Conservation (phyloP, 148 eudicot genomes). For the Mesembryanthemum crystallinum region DNA sequence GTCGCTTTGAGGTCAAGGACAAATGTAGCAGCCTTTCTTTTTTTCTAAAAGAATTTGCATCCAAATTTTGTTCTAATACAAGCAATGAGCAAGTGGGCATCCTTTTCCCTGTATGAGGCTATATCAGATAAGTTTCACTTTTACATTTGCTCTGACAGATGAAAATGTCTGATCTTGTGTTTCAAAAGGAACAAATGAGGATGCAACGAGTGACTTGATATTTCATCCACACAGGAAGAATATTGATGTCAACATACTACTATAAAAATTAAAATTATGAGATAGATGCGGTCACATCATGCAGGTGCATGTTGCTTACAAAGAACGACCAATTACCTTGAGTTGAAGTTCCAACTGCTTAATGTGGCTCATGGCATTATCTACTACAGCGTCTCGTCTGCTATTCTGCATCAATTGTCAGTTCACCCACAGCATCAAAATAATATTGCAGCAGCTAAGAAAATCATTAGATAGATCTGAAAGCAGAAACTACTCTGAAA, state of each 20-base stretch:
- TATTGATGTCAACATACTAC: no score
- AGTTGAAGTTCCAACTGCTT: slow-evolving; percentile 27
- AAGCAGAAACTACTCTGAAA: not conserved
- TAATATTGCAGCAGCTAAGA: not conserved
- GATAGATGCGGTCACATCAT: not conserved
- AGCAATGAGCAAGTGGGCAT: not conserved
- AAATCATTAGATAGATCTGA: not conserved
- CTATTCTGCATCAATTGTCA: not conserved
- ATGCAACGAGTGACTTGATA: not conserved
- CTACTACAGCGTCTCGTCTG: slow-evolving; percentile 12
- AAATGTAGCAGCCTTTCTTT: no score
- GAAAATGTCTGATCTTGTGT: not conserved
- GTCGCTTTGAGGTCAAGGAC: no score
- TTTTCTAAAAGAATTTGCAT: no score
- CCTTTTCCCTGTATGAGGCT: not conserved
- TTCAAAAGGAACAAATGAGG: not conserved
- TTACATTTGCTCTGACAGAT: not conserved
- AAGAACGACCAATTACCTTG: slow-evolving; percentile 20
- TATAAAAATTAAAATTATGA: not conserved
- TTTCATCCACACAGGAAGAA: not conserved
- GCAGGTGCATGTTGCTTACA: not conserved
- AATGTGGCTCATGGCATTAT: slow-evolving; percentile 15
- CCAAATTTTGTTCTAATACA: not conserved
- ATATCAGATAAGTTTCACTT: not conserved
- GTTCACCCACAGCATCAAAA: slow-evolving; percentile 18